Conservation (phyloP, 2,329 filamentous ascomycete genomes). For the Daldinia eschscholtzii region DNA sequence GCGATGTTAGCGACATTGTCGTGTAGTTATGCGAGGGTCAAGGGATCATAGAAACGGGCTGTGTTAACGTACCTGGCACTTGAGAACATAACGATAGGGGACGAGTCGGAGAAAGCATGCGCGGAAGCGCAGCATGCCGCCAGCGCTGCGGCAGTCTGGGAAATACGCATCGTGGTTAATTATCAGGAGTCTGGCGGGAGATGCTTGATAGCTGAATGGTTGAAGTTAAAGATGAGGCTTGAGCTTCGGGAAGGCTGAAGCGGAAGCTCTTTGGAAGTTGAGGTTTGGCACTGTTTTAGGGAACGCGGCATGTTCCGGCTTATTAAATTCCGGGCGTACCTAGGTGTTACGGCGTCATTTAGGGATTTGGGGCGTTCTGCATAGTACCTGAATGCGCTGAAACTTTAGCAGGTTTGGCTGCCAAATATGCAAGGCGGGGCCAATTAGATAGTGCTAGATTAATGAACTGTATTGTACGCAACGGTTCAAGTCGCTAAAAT, state of each 20-base stretch:
- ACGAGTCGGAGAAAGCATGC: constrained; percentile 85
- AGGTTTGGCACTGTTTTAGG: constrained; percentile 6
- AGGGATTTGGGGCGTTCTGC: constrained; percentile 18
- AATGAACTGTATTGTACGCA: constrained; percentile 7
- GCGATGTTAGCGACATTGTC: constrained; percentile 17
- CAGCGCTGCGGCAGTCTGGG: constrained; percentile 62
- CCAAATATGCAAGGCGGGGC: constrained; percentile 20
- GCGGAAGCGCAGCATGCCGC: constrained; percentile 69
- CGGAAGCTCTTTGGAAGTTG: constrained; percentile 27
- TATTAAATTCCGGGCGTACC: constrained; percentile 20
- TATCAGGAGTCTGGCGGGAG: constrained; percentile 19
- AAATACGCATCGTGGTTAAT: constrained; percentile 65
- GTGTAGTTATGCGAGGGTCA: background rate
- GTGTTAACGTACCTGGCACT: constrained; percentile 76
- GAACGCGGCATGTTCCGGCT: constrained; percentile 36
- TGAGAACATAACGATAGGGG: constrained; percentile 90
- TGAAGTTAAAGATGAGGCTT: constrained; percentile 20
- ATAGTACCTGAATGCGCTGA: constrained; percentile 29
- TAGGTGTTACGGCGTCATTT: constrained; percentile 24
- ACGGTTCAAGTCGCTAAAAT: constrained; percentile 4
- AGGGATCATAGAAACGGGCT: constrained; percentile 6
- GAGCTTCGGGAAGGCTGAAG: constrained; percentile 29
- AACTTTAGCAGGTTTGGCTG: constrained; percentile 20
- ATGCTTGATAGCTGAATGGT: constrained; percentile 22
- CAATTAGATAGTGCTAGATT: constrained; percentile 12